These are phyloP conservation scores for Fragilaria radians DNA, from an alignment of 108 stramenopile species.

Conservation along the genomic window DNA sequence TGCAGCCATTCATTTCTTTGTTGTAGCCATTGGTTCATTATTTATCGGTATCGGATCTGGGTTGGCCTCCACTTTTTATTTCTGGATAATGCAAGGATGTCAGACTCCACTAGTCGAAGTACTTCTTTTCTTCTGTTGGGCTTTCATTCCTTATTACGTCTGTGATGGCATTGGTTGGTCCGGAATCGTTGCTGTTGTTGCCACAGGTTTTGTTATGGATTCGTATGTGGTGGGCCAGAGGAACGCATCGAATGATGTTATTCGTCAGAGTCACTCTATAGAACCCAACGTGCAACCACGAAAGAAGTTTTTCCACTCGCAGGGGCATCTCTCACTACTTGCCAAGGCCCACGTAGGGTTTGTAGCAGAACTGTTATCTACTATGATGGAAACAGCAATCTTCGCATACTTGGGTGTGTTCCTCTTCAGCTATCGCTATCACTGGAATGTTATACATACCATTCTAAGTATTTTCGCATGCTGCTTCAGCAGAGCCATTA, in stretches of 20 bases:
- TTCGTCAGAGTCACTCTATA: neutral
- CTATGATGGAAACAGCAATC: conserved; percentile 87
- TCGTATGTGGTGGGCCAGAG: conserved; percentile 69
- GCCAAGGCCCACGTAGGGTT: conserved; percentile 71
- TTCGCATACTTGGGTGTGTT: conserved; percentile 89
- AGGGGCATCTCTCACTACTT: conserved; percentile 53
- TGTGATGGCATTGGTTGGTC: conserved; percentile 79
- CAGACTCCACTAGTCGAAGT: conserved; percentile 78
- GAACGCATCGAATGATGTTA: neutral
- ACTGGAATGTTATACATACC: conserved; percentile 64
- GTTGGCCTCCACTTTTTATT: conserved; percentile 59
- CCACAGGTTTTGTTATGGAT: conserved; percentile 88
- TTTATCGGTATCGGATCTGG: conserved; percentile 73
- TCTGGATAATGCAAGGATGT: conserved; percentile 66
- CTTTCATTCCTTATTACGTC: conserved; percentile 85
- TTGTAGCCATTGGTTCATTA: conserved; percentile 73
- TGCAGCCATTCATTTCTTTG: conserved; percentile 75
- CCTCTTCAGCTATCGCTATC: conserved; percentile 75
- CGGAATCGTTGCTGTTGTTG: conserved; percentile 90
- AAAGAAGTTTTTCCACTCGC: conserved; percentile 17
- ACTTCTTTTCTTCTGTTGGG: conserved; percentile 81
- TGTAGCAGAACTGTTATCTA: conserved; percentile 73
- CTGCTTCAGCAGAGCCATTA: conserved; percentile 61
- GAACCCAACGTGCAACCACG: neutral
- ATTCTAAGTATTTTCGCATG: conserved; percentile 63